Conservation (phyloP, 148 eudicot genomes). For the Fagopyrum esculentum region DNA sequence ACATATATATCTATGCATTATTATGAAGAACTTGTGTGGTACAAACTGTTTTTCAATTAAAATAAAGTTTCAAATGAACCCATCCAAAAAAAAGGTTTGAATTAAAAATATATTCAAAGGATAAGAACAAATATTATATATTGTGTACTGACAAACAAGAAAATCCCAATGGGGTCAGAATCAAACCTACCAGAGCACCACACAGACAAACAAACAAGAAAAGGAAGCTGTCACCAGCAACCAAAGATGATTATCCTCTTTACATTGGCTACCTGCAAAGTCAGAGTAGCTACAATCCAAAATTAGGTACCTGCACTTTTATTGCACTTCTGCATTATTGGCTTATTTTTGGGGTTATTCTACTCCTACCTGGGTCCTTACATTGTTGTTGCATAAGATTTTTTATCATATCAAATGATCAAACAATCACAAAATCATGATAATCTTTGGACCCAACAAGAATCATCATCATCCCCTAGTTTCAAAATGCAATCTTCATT, state of each 20-base stretch:
- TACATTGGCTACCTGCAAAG: slow-evolving; percentile 1
- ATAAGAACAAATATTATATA: slow-evolving; percentile 2
- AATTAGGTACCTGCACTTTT: slow-evolving; percentile 9
- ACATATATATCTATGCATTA: neutral
- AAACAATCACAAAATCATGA: neutral
- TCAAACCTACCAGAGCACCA: neutral
- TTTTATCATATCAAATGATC: neutral
- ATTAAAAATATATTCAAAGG: neutral
- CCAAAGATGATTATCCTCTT: slow-evolving; percentile 11
- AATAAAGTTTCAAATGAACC: too few relatives aligned
- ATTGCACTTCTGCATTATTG: slow-evolving; percentile 7
- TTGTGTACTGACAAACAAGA: neutral
- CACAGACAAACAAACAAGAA: slow-evolving; percentile 1
- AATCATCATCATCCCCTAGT: slow-evolving; percentile 1
- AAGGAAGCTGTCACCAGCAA: slow-evolving; percentile 11
- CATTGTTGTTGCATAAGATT: neutral
- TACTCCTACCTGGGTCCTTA: neutral
- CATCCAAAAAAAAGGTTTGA: too few relatives aligned
- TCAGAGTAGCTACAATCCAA: slow-evolving; percentile 6
- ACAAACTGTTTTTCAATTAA: too few relatives aligned
- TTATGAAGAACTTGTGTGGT: neutral
- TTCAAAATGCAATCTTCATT: slow-evolving; percentile 7
- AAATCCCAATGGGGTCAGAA: neutral
- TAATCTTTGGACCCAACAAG: neutral
- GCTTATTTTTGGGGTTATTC: neutral